These are phyloP conservation scores for Elasticomyces elasticus DNA, from an alignment of 495 filamentous ascomycete genomes.

Conservation along the genomic window DNA sequence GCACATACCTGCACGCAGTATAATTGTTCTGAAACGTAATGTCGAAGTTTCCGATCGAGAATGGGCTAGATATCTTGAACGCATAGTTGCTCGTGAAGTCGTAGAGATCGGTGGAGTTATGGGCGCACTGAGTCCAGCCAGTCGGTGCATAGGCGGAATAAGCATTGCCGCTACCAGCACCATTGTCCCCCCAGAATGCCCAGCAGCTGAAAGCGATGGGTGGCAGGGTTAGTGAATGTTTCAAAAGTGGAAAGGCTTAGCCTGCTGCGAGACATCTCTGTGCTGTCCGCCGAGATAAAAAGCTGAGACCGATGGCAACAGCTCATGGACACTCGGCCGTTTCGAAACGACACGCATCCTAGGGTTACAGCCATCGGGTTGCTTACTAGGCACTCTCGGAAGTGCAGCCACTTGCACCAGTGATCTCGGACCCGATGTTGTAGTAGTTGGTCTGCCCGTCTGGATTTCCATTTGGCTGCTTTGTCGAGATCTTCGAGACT, in stretches of 20 bases:
- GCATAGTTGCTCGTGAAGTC: neutral
- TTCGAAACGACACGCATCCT: no score
- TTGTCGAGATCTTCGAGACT: neutral
- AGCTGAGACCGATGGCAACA: no score
- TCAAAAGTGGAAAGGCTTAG: no score
- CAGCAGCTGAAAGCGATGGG: no score
- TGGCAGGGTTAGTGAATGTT: no score
- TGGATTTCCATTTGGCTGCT: slow-evolving; percentile 5
- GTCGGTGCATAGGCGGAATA: neutral
- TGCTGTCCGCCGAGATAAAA: no score
- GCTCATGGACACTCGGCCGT: no score
- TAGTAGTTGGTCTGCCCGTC: slow-evolving; percentile 7
- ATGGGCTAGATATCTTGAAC: neutral
- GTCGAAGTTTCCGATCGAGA: neutral
- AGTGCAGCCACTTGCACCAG: neutral
- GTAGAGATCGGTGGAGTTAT: neutral
- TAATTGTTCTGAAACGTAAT: neutral
- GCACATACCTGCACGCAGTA: neutral
- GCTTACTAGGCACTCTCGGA: neutral
- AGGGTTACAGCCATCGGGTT: no score
- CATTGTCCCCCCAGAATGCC: neutral
- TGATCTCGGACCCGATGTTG: neutral
- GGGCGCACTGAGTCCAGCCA: neutral
- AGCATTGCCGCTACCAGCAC: neutral
- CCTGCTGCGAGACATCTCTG: no score